Percentiles rank a stretch among this genome's conserved stretches.
Evolutionary conservation across 495 filamentous ascomycete species (phyloP).

Genomic region (Penicillium paxilli): DNA sequence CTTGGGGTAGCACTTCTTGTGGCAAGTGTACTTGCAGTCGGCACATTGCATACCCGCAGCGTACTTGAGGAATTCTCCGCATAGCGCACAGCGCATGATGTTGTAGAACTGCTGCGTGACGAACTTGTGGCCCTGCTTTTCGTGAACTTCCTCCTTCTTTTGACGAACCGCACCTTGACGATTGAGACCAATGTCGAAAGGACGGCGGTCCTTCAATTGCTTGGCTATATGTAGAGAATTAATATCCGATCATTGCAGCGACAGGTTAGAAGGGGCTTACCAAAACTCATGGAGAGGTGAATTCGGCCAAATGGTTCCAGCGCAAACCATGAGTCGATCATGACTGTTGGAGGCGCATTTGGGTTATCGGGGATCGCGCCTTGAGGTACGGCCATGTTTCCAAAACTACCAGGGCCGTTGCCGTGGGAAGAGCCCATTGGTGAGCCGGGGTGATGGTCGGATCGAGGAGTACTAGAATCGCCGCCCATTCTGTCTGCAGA

Average conservation of each 20-base stretch:
- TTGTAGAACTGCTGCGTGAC: constrained; percentile 98
- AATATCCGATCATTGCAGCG: constrained; percentile 17
- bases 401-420: constrained; percentile 25
- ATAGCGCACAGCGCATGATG: constrained; percentile 99
- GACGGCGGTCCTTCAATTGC: constrained; percentile 65
- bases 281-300: constrained; percentile 82
- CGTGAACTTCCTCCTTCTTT: constrained; percentile 94
- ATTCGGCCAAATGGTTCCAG: constrained; percentile 92
- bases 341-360: constrained; percentile 51
- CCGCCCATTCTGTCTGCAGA: constrained; percentile 92
- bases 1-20: constrained; percentile 92
- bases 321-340: constrained; percentile 95
- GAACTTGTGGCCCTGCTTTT: constrained; percentile 99
- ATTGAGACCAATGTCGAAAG: constrained; percentile 83
- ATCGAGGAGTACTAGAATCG: constrained; percentile 44
- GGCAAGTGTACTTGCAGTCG: constrained; percentile 99
- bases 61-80: constrained; percentile 97
- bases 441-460: constrained; percentile 46
- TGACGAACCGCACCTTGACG: constrained; percentile 96
- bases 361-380: constrained; percentile 23
- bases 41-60: constrained; percentile 98
- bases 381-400: constrained; percentile 19
- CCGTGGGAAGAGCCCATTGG: constrained; percentile 33
- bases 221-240: constrained; percentile 54
- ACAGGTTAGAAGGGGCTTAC: constrained; percentile 45